A percentile compares a stretch with the other conserved stretches of the same genome.
phyloP scores from a whole-genome alignment of 164 flowering plant genomes.

The Piper longum region DNA sequence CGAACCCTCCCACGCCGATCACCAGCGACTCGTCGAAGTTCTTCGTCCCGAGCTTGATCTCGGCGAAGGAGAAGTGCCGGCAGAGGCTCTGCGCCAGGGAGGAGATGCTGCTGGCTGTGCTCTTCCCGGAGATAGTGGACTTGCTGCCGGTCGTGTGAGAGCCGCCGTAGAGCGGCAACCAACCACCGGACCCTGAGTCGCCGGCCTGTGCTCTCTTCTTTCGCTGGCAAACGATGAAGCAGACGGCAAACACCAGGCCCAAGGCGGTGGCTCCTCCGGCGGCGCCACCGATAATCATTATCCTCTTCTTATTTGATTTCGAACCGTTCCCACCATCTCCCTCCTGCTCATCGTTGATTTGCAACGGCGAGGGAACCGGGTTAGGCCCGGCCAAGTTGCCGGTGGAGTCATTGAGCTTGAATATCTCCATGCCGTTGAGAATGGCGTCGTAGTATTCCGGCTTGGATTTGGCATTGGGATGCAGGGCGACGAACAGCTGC shows the following conservation, averaged over 20 bases:
- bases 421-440: conserved; percentile 70
- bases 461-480: conserved; percentile 19
- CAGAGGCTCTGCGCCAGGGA: conserved; percentile 24
- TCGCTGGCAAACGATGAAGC: conserved; percentile 10
- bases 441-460: conserved; percentile 45
- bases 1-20: conserved; percentile 61
- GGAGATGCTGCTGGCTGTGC: conserved; percentile 23
- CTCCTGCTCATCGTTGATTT: conserved; percentile 13
- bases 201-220: conserved; percentile 7
- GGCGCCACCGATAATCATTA: conserved; percentile 21
- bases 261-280: conserved; percentile 43
- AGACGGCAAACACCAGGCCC: conserved; percentile 29
- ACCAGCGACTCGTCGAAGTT: conserved; percentile 44
- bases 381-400: conserved; percentile 64
- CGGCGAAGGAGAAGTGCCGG: conserved; percentile 38
- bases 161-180: conserved; percentile 40
- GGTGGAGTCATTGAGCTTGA: conserved; percentile 35
- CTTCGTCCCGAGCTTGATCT: conserved; percentile 33
- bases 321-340: conserved; percentile 5
- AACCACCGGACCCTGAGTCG: conserved; percentile 8
- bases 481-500: conserved; percentile 31
- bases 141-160: conserved; percentile 17
- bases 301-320: neutral
- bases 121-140: conserved; percentile 29
- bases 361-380: conserved; percentile 35